Evolutionary conservation across 2,329 filamentous ascomycete species (phyloP).

Genomic region (Verticillium longisporum): DNA sequence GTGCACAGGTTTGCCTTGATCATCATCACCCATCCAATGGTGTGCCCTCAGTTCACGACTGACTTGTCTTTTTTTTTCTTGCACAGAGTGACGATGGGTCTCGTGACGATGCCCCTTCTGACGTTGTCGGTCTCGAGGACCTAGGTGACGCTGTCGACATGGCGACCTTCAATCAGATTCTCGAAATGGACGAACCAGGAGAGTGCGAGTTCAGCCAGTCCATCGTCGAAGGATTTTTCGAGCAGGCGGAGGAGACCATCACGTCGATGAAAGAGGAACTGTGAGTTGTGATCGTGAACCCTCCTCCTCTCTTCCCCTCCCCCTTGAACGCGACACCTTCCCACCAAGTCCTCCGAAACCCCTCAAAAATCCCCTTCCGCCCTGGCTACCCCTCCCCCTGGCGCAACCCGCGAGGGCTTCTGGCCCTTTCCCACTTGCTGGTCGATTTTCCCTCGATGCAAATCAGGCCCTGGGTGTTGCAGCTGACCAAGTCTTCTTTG

Average conservation of each 20-base stretch:
- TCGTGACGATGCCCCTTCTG: constrained; percentile 14
- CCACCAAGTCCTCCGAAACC: background rate
- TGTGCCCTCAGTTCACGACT: constrained; percentile 1
- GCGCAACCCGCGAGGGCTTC: constrained; percentile 1
- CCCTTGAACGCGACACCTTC: background rate
- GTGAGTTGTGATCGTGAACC: constrained; percentile 49
- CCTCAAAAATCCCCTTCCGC: background rate
- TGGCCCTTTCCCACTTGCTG: background rate
- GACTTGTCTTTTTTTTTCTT: constrained; percentile 2
- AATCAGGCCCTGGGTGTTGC: background rate
- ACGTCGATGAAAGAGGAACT: constrained; percentile 72
- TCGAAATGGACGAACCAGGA: constrained; percentile 94
- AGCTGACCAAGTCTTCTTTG: constrained; percentile 7
- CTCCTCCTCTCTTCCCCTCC: constrained; percentile 4
- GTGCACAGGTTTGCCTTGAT: constrained; percentile 9
- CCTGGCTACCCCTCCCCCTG: background rate
- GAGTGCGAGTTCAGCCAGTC: constrained; percentile 82
- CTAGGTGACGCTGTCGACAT: constrained; percentile 73
- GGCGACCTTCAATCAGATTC: constrained; percentile 83
- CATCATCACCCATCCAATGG: background rate
- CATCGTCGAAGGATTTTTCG: constrained; percentile 88
- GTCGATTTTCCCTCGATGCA: background rate
- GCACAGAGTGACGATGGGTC: constrained; percentile 10
- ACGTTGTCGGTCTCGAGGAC: constrained; percentile 25
- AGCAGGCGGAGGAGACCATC: constrained; percentile 84